Evolutionary conservation across 768 basidiomycete species (phyloP), one percentile per base, ranked within the genome.

Genomic region (Tremella fuciformis): DNA sequence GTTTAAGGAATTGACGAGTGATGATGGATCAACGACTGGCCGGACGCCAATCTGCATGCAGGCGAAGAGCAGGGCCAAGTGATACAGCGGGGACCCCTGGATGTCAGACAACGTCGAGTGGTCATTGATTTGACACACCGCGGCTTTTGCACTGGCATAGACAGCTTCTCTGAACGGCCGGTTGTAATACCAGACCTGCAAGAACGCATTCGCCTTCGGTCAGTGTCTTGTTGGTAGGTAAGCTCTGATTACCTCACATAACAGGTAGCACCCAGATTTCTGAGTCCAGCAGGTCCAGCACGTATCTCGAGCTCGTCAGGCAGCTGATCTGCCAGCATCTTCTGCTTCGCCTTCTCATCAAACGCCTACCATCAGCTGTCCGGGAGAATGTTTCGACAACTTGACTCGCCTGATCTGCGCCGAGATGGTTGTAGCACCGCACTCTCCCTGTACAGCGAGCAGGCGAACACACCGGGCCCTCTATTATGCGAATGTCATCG

Each of bases 181-280:
- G 70, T 93, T 88, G 63, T 91, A 86, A 76, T 85, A 96, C 94
- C 94, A 97, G 13, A 94, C 88, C 79, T 98, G 93, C 46, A 98
- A 81, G 62, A 88, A 96, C 18, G 91, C 91, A 75, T 96, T 96
- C 60, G 90, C 92, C 74, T 76, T n/a, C 18, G 15, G 13, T 57
- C 51, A 57, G 38, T 19, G 37, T 3, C 24, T 42, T 40, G 38
- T 9, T 22, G 7, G 6, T 8, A 21, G 13, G 8, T 11, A 44
- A 16, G 16, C 9, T 2, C 19, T 34, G 29, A 34, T n/a, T 13
- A 29, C 63, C 71, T 59, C 54, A 76, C 74, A 66, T 97, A 98
- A 74, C 94, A 98, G 2, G 94, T 97, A 16, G 93, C 93, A 3
- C 94, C 94, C 18, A 98, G 83, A 74, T 98, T 97, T 50, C 63